Percentiles rank a stretch among this genome's conserved stretches.
These are phyloP conservation scores for Dalbergia cultrata DNA, from an alignment of 306 rosid species.

Conservation along the genomic window DNA sequence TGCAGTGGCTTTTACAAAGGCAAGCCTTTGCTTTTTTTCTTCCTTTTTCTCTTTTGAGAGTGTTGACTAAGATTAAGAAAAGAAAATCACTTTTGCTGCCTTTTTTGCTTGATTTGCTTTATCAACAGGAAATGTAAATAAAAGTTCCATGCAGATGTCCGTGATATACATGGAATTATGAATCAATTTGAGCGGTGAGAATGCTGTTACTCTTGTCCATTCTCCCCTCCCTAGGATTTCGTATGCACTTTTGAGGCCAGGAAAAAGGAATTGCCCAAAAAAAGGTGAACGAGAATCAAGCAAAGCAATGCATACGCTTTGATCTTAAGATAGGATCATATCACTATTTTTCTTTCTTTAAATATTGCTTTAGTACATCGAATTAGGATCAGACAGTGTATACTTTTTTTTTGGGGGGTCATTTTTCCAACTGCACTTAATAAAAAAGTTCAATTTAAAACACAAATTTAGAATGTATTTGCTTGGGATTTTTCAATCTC, in stretches of 20 bases:
- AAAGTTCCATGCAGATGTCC: too few relatives aligned
- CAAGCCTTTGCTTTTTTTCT: constrained; percentile 50
- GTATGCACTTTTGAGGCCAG: constrained; percentile 12
- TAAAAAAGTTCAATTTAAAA: too few relatives aligned
- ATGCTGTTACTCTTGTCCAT: neutral
- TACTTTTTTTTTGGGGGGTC: too few relatives aligned
- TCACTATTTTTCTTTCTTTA: too few relatives aligned
- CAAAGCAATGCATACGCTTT: too few relatives aligned
- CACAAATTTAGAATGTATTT: too few relatives aligned
- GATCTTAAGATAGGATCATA: too few relatives aligned
- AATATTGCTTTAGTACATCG: too few relatives aligned
- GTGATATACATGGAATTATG: neutral
- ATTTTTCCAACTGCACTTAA: too few relatives aligned
- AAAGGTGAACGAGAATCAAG: neutral
- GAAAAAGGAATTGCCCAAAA: neutral
- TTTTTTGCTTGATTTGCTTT: neutral
- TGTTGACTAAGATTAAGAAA: constrained; percentile 4
- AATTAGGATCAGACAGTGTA: too few relatives aligned
- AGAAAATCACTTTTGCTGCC: neutral
- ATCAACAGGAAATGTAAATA: too few relatives aligned
- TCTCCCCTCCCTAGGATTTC: neutral
- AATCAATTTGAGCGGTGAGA: neutral
- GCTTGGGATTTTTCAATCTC: too few relatives aligned
- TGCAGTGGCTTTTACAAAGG: constrained; percentile 54
- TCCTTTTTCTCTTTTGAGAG: constrained; percentile 47